phyloP scores from a whole-genome alignment of 1,139 yeast species.

The Pneumocystis sp. region DNA sequence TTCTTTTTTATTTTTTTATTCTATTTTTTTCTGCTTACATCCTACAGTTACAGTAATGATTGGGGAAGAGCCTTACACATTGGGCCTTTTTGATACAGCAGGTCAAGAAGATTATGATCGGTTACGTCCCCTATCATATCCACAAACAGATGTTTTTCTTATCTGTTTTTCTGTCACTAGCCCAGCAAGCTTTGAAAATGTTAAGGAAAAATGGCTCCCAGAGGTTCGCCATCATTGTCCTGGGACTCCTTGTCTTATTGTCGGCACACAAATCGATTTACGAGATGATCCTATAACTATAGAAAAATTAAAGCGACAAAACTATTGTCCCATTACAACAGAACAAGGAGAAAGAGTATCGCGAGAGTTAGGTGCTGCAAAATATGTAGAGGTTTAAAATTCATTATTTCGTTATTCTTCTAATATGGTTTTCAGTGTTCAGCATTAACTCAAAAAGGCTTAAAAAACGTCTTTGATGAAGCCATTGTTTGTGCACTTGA shows the following conservation, averaged over 20 bases:
- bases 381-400: constrained; percentile 51
- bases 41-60: constrained; percentile 81
- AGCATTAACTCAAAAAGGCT: constrained; percentile 91
- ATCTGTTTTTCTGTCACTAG: constrained; percentile 91
- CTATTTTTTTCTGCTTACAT: not conserved
- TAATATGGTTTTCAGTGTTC: constrained; percentile 38
- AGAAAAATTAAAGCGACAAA: constrained; percentile 80
- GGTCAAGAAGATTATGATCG: constrained; percentile 99
- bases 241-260: constrained; percentile 89
- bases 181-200: constrained; percentile 96
- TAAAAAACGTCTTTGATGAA: constrained; percentile 89
- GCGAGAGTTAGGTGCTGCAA: constrained; percentile 83
- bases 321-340: constrained; percentile 68
- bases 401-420: not conserved
- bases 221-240: constrained; percentile 98
- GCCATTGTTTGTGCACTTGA: constrained; percentile 54
- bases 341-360: constrained; percentile 90
- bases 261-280: constrained; percentile 89
- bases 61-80: constrained; percentile 94
- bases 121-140: constrained; percentile 87
- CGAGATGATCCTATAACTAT: constrained; percentile 84
- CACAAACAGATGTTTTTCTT: constrained; percentile 89
- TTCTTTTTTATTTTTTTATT: not conserved
- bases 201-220: constrained; percentile 95
- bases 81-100: constrained; percentile 93